Evolutionary conservation across 176 grass and related monocot species (phyloP), one percentile per base, ranked within the genome.

Genomic region (Typha latifolia): DNA sequence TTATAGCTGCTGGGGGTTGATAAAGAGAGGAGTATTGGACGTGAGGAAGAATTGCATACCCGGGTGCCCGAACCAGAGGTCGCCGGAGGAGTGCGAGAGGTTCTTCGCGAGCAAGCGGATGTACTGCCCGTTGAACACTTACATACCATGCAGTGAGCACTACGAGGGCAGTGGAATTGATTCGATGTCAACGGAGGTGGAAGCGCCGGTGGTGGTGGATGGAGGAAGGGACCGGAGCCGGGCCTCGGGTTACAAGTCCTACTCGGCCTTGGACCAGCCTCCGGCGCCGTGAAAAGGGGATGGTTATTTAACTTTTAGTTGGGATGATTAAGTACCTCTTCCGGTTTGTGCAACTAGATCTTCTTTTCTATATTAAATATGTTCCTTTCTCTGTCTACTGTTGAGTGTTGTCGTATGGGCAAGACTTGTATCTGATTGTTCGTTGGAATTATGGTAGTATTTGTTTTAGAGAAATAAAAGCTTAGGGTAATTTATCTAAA

Each of bases 31-130:
- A 5, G 71, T 62, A 64, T 66, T 96, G 79, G 81, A 86, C 76
- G 84, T 96, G 76, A 84, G 61, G 5, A 72, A 81, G 49, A 96
- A 96, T 65, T 96, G 92, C 77, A 84, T 96, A 48, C 88, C 69
- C 0, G 61, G 63, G 12, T 37, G 79, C 23, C 92, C 92, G 32
- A 43, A 84, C 73, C 92, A 96, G 80, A 63, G 92, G 18, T 80
- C 85, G 47, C 73, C 77, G 59, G 82, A 88, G 4, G 92, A 96
- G 56, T 96, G 92, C 85, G 77, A 31, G 32, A 48, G 11, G 69
- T 96, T 96, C 62, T 51, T 53, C 7, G 37, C 0, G 7, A 77
- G 53, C 47, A 22, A 71, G 53, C 78, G 73, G 3, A 84, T 84
- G 74, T 14, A 74, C 0, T 96, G 92, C 62, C 87, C 92, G 3